Base-by-base conservation (phyloP, 495 filamentous ascomycete genomes). In the Penicillium subrubescens region DNA sequence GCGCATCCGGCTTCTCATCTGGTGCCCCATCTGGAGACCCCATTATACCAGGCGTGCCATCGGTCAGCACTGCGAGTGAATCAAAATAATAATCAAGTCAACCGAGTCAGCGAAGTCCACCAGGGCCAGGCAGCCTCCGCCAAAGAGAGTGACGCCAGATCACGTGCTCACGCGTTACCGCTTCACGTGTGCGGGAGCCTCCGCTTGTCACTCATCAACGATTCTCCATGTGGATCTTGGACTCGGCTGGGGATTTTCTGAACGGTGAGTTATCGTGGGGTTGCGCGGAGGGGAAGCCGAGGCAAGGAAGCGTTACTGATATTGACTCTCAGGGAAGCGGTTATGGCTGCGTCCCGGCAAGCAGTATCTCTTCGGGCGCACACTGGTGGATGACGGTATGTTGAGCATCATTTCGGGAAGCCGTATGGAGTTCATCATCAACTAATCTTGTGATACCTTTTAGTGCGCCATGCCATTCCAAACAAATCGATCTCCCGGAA, bases 401-500 rank as follows among this genome's bases (percentile, higher is more conserved):
- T 54, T 4, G 39, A 56, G 6, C 31, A 27, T 4, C 25, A 31
- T 53, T 4, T 15, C 51, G 12, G 25, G 25, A 27, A 27, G 27
- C 51, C 8, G 12, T 1, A 53, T 2, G 10, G 15, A 35, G 31
- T 23, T 56, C 21, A 56, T 23, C n/a, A 23, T 56, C 29, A 37
- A 37, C 23, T 51, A 29, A 53, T 31, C 56, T 51, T 57, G 80
- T 53, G n/a, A 60, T 35, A 19, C 8, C 15, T 25, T 23, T 8
- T 66, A 88, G 88, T 76, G 69, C 77, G 84, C 69, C 71, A 88
- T 88, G 73, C 74, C 58, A 83, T 92, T 76, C 57, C 82, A 8
- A 81, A 93, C 61, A 89, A 90, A 64, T 87, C 87, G 7, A 88
- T 99, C 55, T 99, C 95, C n/a, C 85, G 94, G 34, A 89, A 94